phyloP scores from a whole-genome alignment of 441 rosid genomes.

The Rhodomyrtus psidioides region DNA sequence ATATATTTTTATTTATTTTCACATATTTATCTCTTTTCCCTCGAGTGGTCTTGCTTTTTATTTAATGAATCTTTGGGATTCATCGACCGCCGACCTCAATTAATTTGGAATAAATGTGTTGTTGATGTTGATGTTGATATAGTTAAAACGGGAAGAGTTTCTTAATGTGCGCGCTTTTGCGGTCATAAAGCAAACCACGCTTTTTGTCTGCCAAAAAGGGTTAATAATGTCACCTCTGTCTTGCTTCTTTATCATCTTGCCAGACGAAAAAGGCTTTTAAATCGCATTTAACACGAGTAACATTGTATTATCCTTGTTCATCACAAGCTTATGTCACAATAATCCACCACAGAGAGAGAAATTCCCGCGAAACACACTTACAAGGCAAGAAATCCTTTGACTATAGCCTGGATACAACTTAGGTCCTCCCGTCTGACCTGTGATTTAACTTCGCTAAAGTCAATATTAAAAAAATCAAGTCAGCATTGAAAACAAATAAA shows the following conservation, averaged over 20 bases:
- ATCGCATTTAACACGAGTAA: neutral
- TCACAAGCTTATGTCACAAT: neutral
- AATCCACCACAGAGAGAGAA: too few species aligned
- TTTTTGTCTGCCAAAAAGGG: neutral
- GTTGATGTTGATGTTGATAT: too few species aligned
- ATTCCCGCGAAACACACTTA: neutral
- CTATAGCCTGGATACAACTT: neutral
- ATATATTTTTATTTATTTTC: too few species aligned
- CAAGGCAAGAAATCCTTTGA: neutral
- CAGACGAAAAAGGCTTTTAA: neutral
- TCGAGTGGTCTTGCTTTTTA: too few species aligned
- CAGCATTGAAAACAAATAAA: rapidly evolving
- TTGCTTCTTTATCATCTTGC: neutral
- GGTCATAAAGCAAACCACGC: neutral
- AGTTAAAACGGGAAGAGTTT: neutral
- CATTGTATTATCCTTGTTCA: neutral
- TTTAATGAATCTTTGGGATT: too few species aligned
- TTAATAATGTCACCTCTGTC: neutral
- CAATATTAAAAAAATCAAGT: neutral
- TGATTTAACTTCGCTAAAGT: neutral
- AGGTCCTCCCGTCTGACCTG: neutral
- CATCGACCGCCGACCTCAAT: too few species aligned
- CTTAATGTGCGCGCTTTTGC: neutral
- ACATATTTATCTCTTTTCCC: too few species aligned
- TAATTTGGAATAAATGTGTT: too few species aligned